Conservation (phyloP, 2,329 filamentous ascomycete genomes). For the Kalmusia sp. region DNA sequence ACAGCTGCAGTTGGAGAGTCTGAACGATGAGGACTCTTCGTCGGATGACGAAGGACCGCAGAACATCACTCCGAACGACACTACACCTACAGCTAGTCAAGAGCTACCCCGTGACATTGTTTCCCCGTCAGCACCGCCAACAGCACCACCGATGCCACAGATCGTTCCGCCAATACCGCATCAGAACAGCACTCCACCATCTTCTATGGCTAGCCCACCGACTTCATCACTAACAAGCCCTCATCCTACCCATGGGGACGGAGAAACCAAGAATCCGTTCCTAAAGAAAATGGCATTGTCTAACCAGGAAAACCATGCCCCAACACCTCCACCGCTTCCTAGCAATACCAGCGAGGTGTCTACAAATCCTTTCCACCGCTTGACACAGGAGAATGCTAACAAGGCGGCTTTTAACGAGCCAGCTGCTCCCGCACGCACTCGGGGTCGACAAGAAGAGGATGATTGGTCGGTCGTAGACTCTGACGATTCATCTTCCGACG, state of each 20-base stretch:
- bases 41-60: constrained; percentile 82
- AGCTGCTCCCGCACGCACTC: constrained; percentile 59
- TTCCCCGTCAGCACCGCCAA: constrained; percentile 55
- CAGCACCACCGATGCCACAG: constrained; percentile 52
- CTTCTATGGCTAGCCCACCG: constrained; percentile 52
- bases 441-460: constrained; percentile 68
- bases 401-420: constrained; percentile 55
- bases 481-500: constrained; percentile 71
- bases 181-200: constrained; percentile 55
- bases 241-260: constrained; percentile 62
- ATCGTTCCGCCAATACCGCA: constrained; percentile 34
- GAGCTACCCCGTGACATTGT: constrained; percentile 54
- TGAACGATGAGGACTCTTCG: constrained; percentile 70
- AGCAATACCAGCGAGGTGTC: constrained; percentile 59
- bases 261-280: constrained; percentile 93
- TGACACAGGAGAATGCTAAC: constrained; percentile 70
- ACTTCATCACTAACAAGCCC: constrained; percentile 59
- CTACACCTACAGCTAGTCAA: constrained; percentile 65
- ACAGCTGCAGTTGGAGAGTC: constrained; percentile 82
- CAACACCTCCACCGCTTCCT: constrained; percentile 48
- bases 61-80: constrained; percentile 70
- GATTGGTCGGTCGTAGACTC: constrained; percentile 86
- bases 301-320: constrained; percentile 58
- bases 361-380: constrained; percentile 94
- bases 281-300: constrained; percentile 85